Evolutionary conservation across 257 asterid genomes (phyloP).

Genomic region (Asclepias syriaca): DNA sequence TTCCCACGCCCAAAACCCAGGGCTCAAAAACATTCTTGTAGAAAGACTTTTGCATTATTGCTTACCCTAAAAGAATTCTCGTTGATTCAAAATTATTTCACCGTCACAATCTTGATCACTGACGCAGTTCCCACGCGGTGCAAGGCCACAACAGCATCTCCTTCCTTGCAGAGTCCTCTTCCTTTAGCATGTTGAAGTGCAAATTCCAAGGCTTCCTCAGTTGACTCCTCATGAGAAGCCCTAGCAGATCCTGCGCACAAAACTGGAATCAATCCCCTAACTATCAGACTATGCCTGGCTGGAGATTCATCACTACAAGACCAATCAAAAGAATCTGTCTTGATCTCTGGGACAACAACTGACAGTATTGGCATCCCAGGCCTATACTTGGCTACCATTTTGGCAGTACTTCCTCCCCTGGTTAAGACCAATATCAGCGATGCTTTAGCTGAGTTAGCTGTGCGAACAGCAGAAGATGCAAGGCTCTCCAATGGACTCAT

Average conservation of each 20-base stretch:
- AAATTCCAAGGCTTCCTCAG: slow-evolving; percentile 78
- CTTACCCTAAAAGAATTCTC: too few species aligned
- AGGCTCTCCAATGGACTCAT: slow-evolving; percentile 84
- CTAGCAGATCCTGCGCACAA: slow-evolving; percentile 78
- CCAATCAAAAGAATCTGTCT: slow-evolving; percentile 79
- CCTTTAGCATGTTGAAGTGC: slow-evolving; percentile 74
- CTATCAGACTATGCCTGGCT: slow-evolving; percentile 77
- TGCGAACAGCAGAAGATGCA: slow-evolving; percentile 77
- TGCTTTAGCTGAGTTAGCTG: slow-evolving; percentile 74
- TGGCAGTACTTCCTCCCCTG: slow-evolving; percentile 82
- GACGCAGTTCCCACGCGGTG: slow-evolving; percentile 86
- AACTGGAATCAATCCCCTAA: slow-evolving; percentile 72
- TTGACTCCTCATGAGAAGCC: slow-evolving; percentile 85
- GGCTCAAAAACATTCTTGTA: background rate
- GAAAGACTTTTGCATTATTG: too few species aligned
- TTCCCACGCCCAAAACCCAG: background rate
- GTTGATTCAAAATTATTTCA: slow-evolving; percentile 36
- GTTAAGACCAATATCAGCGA: slow-evolving; percentile 68
- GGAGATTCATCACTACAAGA: slow-evolving; percentile 83
- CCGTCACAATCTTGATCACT: slow-evolving; percentile 80
- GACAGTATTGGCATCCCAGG: slow-evolving; percentile 80
- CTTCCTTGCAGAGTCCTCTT: slow-evolving; percentile 66
- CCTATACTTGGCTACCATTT: slow-evolving; percentile 78
- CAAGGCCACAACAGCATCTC: slow-evolving; percentile 76
- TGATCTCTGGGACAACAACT: slow-evolving; percentile 79